These are phyloP conservation scores for Penicillium sp. DNA, from an alignment of 2,329 filamentous ascomycete genomes.

Conservation along the genomic window DNA sequence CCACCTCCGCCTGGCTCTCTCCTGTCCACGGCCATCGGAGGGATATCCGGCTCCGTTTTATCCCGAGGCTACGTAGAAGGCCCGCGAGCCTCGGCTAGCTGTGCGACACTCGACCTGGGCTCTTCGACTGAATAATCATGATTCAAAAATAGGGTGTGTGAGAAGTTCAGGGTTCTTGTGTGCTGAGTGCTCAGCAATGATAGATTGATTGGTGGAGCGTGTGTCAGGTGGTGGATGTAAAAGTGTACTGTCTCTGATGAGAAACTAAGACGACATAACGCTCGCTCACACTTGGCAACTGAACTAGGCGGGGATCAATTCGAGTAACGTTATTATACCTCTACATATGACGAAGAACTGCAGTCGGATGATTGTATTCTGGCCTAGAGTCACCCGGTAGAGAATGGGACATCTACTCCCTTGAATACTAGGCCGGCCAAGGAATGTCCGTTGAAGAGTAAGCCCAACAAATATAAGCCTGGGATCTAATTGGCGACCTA, in stretches of 20 bases:
- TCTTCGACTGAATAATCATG: constrained; percentile 10
- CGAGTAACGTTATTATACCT: background rate
- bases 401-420: background rate
- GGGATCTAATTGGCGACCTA: background rate
- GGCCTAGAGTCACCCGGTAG: constrained; percentile 12
- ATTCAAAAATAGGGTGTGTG: background rate
- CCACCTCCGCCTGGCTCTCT: constrained; percentile 1
- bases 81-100: constrained; percentile 21
- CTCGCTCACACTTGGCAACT: constrained; percentile 24
- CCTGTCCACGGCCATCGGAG: constrained; percentile 5
- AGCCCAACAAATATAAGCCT: too few relatives aligned
- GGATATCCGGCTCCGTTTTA: constrained; percentile 22
- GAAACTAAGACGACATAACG: constrained; percentile 23
- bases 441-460: background rate
- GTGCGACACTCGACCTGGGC: background rate
- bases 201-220: background rate
- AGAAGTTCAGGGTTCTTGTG: background rate
- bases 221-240: background rate
- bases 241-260: constrained; percentile 10
- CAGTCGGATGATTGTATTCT: constrained; percentile 26
- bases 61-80: constrained; percentile 24
- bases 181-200: constrained; percentile 3
- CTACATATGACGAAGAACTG: background rate
- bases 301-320: constrained; percentile 11
- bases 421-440: background rate